A percentile compares a stretch with the other conserved stretches of the same genome.
Conservation (phyloP, 257 asterid species). For the Voacanga thouarsii region DNA sequence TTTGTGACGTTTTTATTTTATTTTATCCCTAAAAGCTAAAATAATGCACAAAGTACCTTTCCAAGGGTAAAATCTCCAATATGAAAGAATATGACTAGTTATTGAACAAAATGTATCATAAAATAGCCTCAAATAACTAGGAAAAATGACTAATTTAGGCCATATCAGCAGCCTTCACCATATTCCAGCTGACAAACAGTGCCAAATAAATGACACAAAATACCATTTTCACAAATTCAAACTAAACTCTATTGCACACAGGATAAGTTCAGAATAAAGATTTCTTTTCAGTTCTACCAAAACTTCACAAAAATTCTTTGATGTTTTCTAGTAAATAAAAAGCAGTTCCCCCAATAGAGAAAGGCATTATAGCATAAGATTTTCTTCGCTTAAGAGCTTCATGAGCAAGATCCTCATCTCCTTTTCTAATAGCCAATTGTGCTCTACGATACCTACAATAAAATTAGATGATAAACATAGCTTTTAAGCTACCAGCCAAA, state of each 20-base stretch:
- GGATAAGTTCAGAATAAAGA: neutral
- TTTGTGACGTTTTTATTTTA: too few species aligned
- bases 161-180: neutral
- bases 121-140: too few species aligned
- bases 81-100: too few species aligned
- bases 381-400: constrained; percentile 96
- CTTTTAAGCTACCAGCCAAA: constrained; percentile 16
- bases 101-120: too few species aligned
- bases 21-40: too few species aligned
- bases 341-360: constrained; percentile 2
- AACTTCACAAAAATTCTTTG: too few species aligned
- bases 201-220: neutral
- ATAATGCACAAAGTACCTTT: too few species aligned
- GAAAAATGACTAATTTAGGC: too few species aligned
- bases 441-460: constrained; percentile 89
- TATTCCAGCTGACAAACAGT: neutral
- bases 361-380: constrained; percentile 69
- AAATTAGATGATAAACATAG: constrained; percentile 23
- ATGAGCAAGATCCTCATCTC: constrained; percentile 98
- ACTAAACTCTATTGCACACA: neutral
- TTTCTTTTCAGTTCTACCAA: neutral
- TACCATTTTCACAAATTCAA: neutral
- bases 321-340: neutral
- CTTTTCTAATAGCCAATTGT: constrained; percentile 90
- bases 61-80: too few species aligned